Base-by-base conservation (phyloP, 768 basidiomycete genomes). In the Termitomyces sp. region DNA sequence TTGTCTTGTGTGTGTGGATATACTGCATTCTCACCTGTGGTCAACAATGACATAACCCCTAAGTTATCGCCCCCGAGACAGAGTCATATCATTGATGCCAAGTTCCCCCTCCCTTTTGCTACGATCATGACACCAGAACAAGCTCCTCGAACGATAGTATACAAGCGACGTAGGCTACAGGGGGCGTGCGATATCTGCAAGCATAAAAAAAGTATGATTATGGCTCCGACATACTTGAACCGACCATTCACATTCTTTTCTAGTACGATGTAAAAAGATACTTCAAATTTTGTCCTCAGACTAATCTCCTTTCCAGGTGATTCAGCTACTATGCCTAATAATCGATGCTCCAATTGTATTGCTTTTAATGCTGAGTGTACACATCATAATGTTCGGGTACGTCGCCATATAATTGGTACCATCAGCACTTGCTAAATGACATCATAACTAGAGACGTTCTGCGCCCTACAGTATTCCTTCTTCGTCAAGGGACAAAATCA, bases 301-400 rank as follows among this genome's bases (percentile, higher is more conserved):
- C 33, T 35, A 26, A 41, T 15, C 5, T n/a, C 6, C 15, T 50
- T 45, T 14, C 14, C 23, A 83, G 83, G 83, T 59, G 82, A 88
- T 58, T 87, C 86, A 61, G 81, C 82, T 19, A 78, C 76, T 55
- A 81, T 78, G 77, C 78, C 78, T 5, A 71, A 73, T 2, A 80
- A 79, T 28, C 66, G 70, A 40, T 87, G 85, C 63, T 75, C 83
- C 0, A 85, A 84, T 60, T 87, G 85, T 62, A 71, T 73, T 0
- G 62, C 73, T 1, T 78, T 75, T 44, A 71, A 70, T 41, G 70
- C 75, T 1, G 71, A 77, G 40, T 87, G 85, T 64, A 81, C 78
- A 3, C 85, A 86, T 61, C 62, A 77, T 37, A 77, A 79, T 58
- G 72, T 76, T 19, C 84, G 81, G 74, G 83, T 81, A 65, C 66